Conservation (phyloP, 2,329 filamentous ascomycete genomes). For the Cytospora piceae region DNA sequence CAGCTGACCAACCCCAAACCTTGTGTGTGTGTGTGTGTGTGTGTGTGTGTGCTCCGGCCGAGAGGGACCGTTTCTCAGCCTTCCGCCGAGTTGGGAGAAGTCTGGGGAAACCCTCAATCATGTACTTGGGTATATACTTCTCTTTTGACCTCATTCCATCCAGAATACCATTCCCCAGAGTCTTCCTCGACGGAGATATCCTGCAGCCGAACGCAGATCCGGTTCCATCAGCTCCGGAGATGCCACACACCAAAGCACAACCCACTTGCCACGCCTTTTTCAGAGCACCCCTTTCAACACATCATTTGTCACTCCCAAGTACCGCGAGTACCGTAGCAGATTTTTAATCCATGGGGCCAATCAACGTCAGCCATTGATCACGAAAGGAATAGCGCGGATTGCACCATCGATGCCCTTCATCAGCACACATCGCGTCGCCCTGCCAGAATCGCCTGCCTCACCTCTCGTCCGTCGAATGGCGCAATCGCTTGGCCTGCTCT, state of each 20-base stretch:
- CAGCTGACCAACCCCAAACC: too few relatives aligned
- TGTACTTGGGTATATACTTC: conserved; percentile 14
- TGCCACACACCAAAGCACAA: conserved; percentile 15
- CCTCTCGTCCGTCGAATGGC: conserved; percentile 36
- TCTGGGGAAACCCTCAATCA: conserved; percentile 1
- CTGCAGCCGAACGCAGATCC: conserved; percentile 20
- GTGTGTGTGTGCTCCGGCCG: too few relatives aligned
- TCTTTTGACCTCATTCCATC: conserved; percentile 19
- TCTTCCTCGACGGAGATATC: background rate
- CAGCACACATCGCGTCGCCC: conserved; percentile 28
- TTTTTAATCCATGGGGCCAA: conserved; percentile 25
- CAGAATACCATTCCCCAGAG: conserved; percentile 10
- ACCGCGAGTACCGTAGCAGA: conserved; percentile 29
- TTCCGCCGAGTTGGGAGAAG: background rate
- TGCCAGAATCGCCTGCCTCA: conserved; percentile 23
- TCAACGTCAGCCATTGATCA: conserved; percentile 41
- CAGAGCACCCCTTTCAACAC: conserved; percentile 19
- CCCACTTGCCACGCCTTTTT: conserved; percentile 13
- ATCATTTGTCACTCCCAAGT: conserved; percentile 25
- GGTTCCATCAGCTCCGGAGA: conserved; percentile 16
- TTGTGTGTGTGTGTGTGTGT: too few relatives aligned
- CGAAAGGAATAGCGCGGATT: conserved; percentile 57
- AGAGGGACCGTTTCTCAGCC: conserved; percentile 4
- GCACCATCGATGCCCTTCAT: conserved; percentile 47
- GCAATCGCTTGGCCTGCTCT: conserved; percentile 33